Conservation (phyloP, 345 rosid species). For the Eucalyptus caleyi region DNA sequence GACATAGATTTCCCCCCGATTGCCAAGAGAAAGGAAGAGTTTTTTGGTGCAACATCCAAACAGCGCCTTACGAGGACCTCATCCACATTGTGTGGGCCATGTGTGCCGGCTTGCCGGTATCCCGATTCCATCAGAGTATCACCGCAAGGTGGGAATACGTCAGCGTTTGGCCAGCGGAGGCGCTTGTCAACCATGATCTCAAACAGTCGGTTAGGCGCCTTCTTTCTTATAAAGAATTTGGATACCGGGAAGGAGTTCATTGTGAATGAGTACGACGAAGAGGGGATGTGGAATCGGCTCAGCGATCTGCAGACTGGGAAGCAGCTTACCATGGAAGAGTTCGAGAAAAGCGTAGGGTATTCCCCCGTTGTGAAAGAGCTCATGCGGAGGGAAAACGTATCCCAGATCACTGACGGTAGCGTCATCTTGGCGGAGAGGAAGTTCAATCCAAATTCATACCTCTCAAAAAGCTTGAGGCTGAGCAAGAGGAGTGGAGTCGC, state of each 20-base stretch:
- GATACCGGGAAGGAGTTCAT: conserved; percentile 82
- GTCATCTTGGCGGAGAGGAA: conserved; percentile 15
- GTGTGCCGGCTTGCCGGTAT: conserved; percentile 16
- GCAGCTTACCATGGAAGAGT: conserved; percentile 82
- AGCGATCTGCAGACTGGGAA: conserved; percentile 96
- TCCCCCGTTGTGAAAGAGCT: conserved; percentile 83
- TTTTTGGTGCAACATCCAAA: conserved; percentile 49
- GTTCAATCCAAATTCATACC: conserved; percentile 18
- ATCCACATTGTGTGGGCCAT: conserved; percentile 28
- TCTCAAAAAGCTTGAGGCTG: conserved; percentile 63
- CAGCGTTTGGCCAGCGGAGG: neutral
- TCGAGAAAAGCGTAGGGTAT: conserved; percentile 71
- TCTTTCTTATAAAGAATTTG: conserved; percentile 78
- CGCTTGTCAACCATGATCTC: conserved; percentile 18
- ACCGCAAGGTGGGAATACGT: neutral
- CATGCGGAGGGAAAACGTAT: conserved; percentile 48
- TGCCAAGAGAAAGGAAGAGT: conserved; percentile 54
- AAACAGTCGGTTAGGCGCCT: conserved; percentile 31
- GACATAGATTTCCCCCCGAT: conserved; percentile 41
- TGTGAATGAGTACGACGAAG: conserved; percentile 62
- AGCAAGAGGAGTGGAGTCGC: conserved; percentile 86
- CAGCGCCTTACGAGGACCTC: conserved; percentile 58
- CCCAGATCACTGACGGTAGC: conserved; percentile 23
- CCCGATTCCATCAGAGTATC: conserved; percentile 25
- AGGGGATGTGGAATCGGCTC: conserved; percentile 82